These are phyloP conservation scores for Paspalum notatum DNA, from an alignment of 176 grass and related monocot species.

Conservation along the genomic window DNA sequence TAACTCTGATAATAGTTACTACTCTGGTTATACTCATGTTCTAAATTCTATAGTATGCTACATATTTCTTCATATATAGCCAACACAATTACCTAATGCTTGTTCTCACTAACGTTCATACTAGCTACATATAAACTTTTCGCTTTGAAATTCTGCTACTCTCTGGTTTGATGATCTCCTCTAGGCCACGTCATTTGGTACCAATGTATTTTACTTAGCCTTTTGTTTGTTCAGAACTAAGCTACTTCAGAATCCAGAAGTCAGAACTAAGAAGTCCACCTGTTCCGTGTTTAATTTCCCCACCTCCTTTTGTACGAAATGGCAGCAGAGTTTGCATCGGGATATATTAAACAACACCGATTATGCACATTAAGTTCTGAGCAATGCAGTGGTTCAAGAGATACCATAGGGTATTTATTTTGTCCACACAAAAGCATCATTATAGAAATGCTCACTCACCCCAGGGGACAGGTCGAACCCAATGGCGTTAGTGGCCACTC, in stretches of 20 bases:
- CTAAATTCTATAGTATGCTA: not conserved
- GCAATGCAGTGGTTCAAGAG: not conserved
- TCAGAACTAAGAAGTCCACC: not conserved
- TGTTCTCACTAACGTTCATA: slow-evolving; percentile 17
- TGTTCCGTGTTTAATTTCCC: not conserved
- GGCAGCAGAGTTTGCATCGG: not conserved
- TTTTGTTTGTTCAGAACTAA: not conserved
- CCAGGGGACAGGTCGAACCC: slow-evolving; percentile 97
- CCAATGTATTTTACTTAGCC: too few relatives aligned
- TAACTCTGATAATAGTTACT: not conserved
- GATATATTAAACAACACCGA: not conserved
- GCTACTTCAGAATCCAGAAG: slow-evolving; percentile 5
- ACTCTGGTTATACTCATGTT: not conserved
- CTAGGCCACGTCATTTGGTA: not conserved
- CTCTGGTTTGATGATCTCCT: slow-evolving; percentile 1
- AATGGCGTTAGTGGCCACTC: slow-evolving; percentile 86
- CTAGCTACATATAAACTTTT: slow-evolving; percentile 1
- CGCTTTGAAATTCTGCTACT: not conserved
- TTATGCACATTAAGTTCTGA: not conserved
- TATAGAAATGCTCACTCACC: slow-evolving; percentile 66
- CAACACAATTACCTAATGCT: not conserved
- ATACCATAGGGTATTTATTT: not conserved
- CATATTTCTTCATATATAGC: slow-evolving; percentile 6
- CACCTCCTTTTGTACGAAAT: not conserved
- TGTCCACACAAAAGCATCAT: not conserved